Evolutionary conservation across 2,329 filamentous ascomycete genomes (phyloP).

Genomic region (Fusarium marasasianum): DNA sequence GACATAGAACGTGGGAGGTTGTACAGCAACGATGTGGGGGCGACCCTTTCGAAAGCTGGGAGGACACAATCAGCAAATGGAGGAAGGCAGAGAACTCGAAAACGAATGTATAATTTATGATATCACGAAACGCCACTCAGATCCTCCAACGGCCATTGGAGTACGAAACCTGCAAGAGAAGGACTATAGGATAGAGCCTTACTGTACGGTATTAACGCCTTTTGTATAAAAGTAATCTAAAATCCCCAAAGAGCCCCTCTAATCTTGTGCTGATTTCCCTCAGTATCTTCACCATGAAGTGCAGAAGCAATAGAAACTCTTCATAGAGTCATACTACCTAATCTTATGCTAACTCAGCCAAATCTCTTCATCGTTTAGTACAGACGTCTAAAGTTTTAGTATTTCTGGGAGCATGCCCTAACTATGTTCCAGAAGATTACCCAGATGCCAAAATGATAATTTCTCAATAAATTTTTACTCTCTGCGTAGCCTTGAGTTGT

Average conservation of each 20-base stretch:
- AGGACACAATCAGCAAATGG: constrained; percentile 73
- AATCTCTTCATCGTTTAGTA: neutral
- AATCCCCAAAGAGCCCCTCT: neutral
- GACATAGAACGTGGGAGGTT: constrained; percentile 82
- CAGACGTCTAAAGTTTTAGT: neutral
- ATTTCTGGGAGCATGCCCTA: neutral
- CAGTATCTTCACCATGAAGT: neutral
- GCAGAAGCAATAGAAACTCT: neutral
- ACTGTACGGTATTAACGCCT: neutral
- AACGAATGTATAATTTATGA: neutral
- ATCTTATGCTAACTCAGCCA: neutral
- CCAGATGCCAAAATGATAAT: neutral
- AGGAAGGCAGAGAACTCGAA: constrained; percentile 48
- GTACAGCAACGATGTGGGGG: constrained; percentile 79
- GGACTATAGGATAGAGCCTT: neutral
- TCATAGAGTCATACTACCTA: neutral
- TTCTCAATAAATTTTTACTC: neutral
- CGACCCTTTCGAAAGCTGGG: constrained; percentile 66
- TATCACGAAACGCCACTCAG: neutral
- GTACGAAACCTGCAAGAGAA: constrained; percentile 16
- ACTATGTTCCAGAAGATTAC: neutral
- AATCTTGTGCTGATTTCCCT: neutral
- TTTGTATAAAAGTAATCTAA: neutral
- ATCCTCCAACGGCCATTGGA: neutral
- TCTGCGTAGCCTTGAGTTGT: neutral